Conservation (phyloP, 306 rosid genomes). For the Biancaea sappan region DNA sequence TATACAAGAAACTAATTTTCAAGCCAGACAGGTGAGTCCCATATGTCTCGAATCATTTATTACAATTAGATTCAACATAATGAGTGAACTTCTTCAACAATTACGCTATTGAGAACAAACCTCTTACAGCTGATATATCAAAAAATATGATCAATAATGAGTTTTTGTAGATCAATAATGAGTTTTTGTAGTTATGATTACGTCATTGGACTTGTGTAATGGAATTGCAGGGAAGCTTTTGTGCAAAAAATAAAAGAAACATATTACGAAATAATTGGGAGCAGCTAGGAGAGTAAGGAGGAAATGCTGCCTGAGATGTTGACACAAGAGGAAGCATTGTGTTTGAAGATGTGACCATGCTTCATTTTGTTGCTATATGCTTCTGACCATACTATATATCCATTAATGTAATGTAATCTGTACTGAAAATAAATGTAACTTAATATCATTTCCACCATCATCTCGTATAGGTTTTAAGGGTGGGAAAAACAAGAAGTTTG, state of each 20-base stretch:
- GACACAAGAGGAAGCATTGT: conserved; percentile 43
- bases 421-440: conserved; percentile 49
- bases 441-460: conserved; percentile 14
- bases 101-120: too few species aligned
- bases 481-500: neutral
- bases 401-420: conserved; percentile 38
- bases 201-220: neutral
- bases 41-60: neutral
- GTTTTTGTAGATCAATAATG: too few species aligned
- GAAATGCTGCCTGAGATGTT: conserved; percentile 44
- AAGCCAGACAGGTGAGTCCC: conserved; percentile 71
- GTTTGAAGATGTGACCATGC: conserved; percentile 36
- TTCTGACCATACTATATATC: conserved; percentile 41
- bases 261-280: conserved; percentile 63
- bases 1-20: conserved; percentile 74
- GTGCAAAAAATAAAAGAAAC: conserved; percentile 61
- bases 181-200: neutral
- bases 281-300: conserved; percentile 59
- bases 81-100: too few species aligned
- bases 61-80: neutral
- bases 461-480: conserved; percentile 5
- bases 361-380: conserved; percentile 40
- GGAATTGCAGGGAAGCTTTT: conserved; percentile 70
- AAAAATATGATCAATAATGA: too few species aligned
- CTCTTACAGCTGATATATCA: too few species aligned